Evolutionary conservation across 2,329 filamentous ascomycete genomes (phyloP).

Genomic region (Colletotrichum limetticola): DNA sequence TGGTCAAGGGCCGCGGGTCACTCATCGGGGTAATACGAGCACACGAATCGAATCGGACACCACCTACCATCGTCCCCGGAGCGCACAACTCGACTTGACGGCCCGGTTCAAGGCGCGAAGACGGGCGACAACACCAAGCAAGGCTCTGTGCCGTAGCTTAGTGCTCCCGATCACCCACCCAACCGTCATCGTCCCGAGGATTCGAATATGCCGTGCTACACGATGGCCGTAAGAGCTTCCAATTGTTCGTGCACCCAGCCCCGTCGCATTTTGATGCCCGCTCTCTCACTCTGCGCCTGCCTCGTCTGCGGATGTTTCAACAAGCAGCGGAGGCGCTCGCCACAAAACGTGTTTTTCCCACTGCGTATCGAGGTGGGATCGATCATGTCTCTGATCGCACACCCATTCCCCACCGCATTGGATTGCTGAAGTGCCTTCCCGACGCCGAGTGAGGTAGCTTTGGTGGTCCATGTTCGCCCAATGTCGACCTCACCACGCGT

Average conservation of each 20-base stretch:
- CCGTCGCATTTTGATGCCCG: neutral
- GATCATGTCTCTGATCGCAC: constrained; percentile 17
- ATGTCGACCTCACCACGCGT: constrained; percentile 5
- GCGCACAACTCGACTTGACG: constrained; percentile 1
- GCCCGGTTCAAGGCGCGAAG: neutral
- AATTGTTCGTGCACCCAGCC: neutral
- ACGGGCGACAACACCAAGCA: neutral
- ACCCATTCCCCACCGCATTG: constrained; percentile 10
- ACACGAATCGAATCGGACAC: constrained; percentile 21
- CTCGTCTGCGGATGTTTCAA: neutral
- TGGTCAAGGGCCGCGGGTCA: constrained; percentile 1
- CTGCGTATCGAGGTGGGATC: neutral
- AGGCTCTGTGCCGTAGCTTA: neutral
- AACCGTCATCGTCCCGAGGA: constrained; percentile 11
- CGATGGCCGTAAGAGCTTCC: neutral
- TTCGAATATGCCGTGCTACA: constrained; percentile 14
- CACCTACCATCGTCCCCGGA: neutral
- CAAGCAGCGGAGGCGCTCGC: constrained; percentile 6
- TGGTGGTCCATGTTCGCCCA: constrained; percentile 27
- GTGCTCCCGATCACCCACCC: constrained; percentile 23
- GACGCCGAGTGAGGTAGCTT: neutral
- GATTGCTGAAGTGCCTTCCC: neutral
- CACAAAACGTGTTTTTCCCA: constrained; percentile 30
- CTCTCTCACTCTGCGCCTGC: neutral
- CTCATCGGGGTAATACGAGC: neutral